phyloP scores from a whole-genome alignment of 371 early-diverging fungal genomes.

The Rhizopus arrhizus region DNA sequence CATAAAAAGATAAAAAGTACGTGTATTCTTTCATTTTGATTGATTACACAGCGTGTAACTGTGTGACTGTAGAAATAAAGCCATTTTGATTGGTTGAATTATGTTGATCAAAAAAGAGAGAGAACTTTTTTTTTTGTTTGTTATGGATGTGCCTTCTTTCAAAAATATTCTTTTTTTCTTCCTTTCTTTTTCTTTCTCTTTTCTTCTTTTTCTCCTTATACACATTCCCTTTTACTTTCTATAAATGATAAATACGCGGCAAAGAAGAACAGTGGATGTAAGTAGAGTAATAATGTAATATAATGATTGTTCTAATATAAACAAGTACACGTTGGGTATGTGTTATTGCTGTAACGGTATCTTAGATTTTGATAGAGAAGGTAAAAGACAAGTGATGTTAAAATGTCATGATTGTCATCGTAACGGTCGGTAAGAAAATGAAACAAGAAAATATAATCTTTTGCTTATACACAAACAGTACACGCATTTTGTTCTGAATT shows the following conservation, averaged over 20 bases:
- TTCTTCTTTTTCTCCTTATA: neutral
- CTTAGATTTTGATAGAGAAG: constrained; percentile 28
- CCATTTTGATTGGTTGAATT: neutral
- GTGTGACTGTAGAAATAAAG: neutral
- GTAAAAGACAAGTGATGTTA: constrained; percentile 19
- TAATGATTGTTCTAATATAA: neutral
- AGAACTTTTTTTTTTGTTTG: neutral
- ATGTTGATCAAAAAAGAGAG: neutral
- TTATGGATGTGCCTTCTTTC: neutral
- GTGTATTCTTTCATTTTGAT: too few relatives aligned
- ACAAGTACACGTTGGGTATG: constrained; percentile 36
- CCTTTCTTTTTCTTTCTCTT: neutral
- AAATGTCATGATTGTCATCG: constrained; percentile 44
- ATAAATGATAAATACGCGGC: constrained; percentile 4
- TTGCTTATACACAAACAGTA: constrained; percentile 21
- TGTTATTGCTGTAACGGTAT: constrained; percentile 36
- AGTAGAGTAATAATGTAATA: neutral
- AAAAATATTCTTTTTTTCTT: neutral
- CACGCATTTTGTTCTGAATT: constrained; percentile 37
- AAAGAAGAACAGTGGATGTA: constrained; percentile 8
- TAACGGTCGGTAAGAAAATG: constrained; percentile 36
- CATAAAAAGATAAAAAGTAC: too few relatives aligned
- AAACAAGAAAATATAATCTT: neutral
- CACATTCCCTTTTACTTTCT: too few relatives aligned
- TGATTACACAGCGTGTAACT: too few relatives aligned